Evolutionary conservation across 352 stramenopile species (phyloP).

Genomic region (Phytophthora ramorum): DNA sequence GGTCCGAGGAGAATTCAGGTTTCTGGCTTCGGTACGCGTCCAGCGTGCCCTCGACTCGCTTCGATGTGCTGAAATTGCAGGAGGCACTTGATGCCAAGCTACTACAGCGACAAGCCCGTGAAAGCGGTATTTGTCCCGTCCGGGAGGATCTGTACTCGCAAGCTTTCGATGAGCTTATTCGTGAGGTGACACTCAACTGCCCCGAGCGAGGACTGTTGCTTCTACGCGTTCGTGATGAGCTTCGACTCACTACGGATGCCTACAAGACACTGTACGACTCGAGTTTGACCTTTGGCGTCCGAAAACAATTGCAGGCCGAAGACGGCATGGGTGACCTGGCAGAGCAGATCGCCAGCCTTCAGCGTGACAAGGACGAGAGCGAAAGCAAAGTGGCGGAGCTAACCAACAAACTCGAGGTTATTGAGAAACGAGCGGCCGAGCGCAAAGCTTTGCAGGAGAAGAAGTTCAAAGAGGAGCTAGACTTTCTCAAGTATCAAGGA

Average conservation of each 20-base stretch:
- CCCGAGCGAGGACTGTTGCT: constrained; percentile 93
- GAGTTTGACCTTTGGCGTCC: constrained; percentile 93
- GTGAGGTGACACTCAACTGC: constrained; percentile 92
- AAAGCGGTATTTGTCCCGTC: constrained; percentile 94
- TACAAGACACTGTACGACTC: constrained; percentile 97
- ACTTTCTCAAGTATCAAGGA: constrained; percentile 96
- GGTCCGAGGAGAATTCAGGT: constrained; percentile 78
- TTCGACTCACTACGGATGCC: constrained; percentile 93
- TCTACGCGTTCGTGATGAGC: constrained; percentile 93
- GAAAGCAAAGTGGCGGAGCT: constrained; percentile 90
- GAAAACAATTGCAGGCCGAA: constrained; percentile 94
- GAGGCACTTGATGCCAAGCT: constrained; percentile 91
- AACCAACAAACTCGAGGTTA: constrained; percentile 93
- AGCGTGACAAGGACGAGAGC: constrained; percentile 67
- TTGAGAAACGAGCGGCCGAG: constrained; percentile 92
- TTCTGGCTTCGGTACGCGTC: constrained; percentile 94
- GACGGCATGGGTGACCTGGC: constrained; percentile 92
- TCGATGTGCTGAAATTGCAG: constrained; percentile 94
- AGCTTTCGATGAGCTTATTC: constrained; percentile 94
- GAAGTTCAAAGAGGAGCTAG: constrained; percentile 94
- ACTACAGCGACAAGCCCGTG: constrained; percentile 89
- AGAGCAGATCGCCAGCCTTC: constrained; percentile 55
- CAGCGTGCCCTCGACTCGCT: constrained; percentile 89
- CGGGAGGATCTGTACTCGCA: constrained; percentile 94
- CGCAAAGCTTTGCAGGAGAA: constrained; percentile 92